Conservation (phyloP, 495 filamentous ascomycete genomes). For the Hyphodiscus hymeniophilus region DNA sequence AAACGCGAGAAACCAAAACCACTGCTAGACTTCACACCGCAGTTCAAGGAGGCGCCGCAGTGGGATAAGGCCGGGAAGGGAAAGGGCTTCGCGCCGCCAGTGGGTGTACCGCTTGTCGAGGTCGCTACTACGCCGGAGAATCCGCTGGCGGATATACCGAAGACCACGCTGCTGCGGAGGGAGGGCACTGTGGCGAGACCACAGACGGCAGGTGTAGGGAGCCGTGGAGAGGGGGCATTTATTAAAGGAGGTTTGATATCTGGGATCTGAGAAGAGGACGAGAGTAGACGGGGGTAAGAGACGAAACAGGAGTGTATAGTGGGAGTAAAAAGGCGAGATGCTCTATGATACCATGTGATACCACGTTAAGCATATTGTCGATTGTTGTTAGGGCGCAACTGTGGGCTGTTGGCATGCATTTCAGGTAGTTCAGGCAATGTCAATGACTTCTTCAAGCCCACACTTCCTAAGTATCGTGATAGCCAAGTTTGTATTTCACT, state of each 20-base stretch:
- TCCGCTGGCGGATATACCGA: constrained; percentile 6
- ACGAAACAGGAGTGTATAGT: too few species aligned
- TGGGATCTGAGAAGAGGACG: background rate
- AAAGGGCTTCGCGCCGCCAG: constrained; percentile 51
- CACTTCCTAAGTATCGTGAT: too few species aligned
- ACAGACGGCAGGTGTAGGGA: background rate
- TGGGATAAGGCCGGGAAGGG: constrained; percentile 55
- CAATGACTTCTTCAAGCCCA: too few species aligned
- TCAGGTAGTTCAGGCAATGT: too few species aligned
- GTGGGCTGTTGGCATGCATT: too few species aligned
- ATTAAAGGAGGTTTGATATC: constrained; percentile 6
- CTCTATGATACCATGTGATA: too few species aligned
- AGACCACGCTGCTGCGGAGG: constrained; percentile 11
- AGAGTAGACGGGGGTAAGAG: too few species aligned
- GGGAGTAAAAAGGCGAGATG: too few species aligned
- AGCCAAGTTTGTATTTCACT: too few species aligned
- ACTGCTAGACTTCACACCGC: constrained; percentile 66
- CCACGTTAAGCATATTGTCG: too few species aligned
- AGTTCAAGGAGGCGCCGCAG: constrained; percentile 69
- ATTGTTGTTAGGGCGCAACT: too few species aligned
- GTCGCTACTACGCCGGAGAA: constrained; percentile 31
- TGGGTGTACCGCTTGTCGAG: constrained; percentile 54
- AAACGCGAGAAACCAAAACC: constrained; percentile 44
- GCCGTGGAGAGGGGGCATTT: constrained; percentile 1
- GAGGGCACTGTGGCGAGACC: constrained; percentile 1